These are phyloP conservation scores for Stephanodiscus minutulus DNA, from an alignment of 108 stramenopile genomes.

Conservation along the genomic window DNA sequence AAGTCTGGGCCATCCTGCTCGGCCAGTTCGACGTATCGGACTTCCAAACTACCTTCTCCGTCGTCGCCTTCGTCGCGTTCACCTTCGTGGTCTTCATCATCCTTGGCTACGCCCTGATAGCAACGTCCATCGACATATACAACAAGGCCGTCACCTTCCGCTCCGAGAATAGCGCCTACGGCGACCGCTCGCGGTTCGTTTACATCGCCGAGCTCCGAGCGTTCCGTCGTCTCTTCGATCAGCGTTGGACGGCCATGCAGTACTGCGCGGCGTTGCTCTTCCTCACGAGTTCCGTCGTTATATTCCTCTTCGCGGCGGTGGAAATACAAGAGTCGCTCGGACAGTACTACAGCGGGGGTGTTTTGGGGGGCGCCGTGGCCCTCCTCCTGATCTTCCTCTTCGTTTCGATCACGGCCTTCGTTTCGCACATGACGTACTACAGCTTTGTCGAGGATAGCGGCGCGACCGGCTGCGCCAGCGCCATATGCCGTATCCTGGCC, in stretches of 20 bases:
- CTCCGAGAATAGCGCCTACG: conserved; percentile 51
- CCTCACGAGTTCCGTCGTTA: conserved; percentile 48
- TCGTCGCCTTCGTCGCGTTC: conserved; percentile 47
- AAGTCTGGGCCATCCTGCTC: conserved; percentile 51
- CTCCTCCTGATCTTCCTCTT: conserved; percentile 48
- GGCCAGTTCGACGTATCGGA: conserved; percentile 48
- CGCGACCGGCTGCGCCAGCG: conserved; percentile 38
- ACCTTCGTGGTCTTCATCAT: conserved; percentile 44
- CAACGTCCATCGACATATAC: conserved; percentile 50
- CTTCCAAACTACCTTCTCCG: conserved; percentile 40
- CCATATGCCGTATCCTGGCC: conserved; percentile 32
- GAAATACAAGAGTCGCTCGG: conserved; percentile 42
- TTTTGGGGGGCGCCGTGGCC: conserved; percentile 46
- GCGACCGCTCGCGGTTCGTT: conserved; percentile 47
- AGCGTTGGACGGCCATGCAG: conserved; percentile 56
- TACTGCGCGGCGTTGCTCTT: conserved; percentile 53
- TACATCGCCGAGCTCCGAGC: conserved; percentile 56
- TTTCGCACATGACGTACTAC: conserved; percentile 59
- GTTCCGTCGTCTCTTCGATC: conserved; percentile 50
- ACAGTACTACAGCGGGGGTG: conserved; percentile 50
- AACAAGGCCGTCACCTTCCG: conserved; percentile 52
- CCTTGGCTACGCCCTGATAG: conserved; percentile 46
- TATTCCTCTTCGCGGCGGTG: conserved; percentile 48
- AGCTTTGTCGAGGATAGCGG: conserved; percentile 52
- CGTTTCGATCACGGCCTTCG: conserved; percentile 51